Evolutionary conservation across 345 rosid genomes (phyloP), one percentile per base, ranked within the genome.

Genomic region (Barbarea vulgaris): DNA sequence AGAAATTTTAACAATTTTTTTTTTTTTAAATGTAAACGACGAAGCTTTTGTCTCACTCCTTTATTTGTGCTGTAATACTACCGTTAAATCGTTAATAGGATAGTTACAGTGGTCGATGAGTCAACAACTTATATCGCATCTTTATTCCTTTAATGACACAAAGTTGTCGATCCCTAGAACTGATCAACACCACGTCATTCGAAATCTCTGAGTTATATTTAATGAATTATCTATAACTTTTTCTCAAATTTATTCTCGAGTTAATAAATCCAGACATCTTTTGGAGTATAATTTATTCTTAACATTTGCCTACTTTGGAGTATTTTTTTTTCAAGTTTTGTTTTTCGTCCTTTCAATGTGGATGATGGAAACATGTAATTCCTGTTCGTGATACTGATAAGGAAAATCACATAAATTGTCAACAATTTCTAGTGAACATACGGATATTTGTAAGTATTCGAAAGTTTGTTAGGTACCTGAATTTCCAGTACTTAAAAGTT

Each of bases 121-220:
- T 57, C 24, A 57, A 34, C 21, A 15, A 57, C 24, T 27, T 13
- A 4, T 47, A n/a, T 65, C 19, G 18, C 7, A 0, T 34, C 66
- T 56, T 34, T 67, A 58, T 67, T 67, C 53, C 61, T 50, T 50
- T 9, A 57, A 17, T 57, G 72, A 33, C 42, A 74, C 59, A 6
- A 30, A 4, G 34, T 37, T 75, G 69, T 51, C 8, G 24, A 75
- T 75, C 79, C 74, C 74, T 59, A 60, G 74, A 66, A 67, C 55
- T 59, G 36, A 53, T 68, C 79, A 61, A 41, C 74, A 68, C 73
- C 79, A 75, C 79, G 79, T 75, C 79, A 75, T 3, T 14, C 36
- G 19, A 59, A 59, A 67, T 75, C 69, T 75, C 73, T 67, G 69
- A 39, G 27, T 27, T 18, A 9, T 51, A 75, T 19, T 68, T 51